Evolutionary conservation across 2,329 filamentous ascomycete species (phyloP), one percentile per base, ranked within the genome.

Genomic region (Botryosphaeria agaves): DNA sequence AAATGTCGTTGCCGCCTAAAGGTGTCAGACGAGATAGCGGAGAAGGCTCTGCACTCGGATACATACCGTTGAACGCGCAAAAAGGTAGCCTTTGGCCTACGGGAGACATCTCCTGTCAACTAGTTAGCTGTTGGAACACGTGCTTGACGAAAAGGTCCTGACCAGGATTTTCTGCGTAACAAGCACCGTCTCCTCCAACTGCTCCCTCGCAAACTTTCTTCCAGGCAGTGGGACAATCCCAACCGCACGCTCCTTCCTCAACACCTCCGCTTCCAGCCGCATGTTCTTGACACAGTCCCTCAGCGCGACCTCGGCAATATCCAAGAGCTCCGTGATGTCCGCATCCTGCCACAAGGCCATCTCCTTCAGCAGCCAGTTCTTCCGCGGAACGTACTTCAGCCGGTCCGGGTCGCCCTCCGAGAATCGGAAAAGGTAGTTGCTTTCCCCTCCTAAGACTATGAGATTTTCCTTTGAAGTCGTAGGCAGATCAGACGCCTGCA

Each of bases 401-500:
- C 79, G 69, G 50, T 77, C 62, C 1, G 73, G 69, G 0, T 73
- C 72, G 7, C 60, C 54, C 0, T 66, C 57, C 36, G 73, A 68
- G 55, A 79, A 93, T 30, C 73, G 73, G 57, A 95, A 94, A 31
- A 95, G 73, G 52, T 91, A 98, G 58, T 92, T 95, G 36, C 81
- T 83, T 55, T 98, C 89, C 32, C 89, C 89, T 38, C 89, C 89
- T 69, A 98, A 83, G 41, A 98, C 77, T 37, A 95, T 67, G 5
- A 98, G 65, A 42, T 78, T 83, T 41, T 77, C 66, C 45, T 83
- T 82, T 45, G 83, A 75, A 5, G 66, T 49, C 0, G 66, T 54
- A 0, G 76, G 69, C 5, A 92, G 62, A 8, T 64, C 49, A 1
- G 72, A 71, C 5, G 70, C 67, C 23, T 68, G 61, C 14, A 95